phyloP scores from a whole-genome alignment of 352 stramenopile genomes.

The Globisporangium sylvaticum region DNA sequence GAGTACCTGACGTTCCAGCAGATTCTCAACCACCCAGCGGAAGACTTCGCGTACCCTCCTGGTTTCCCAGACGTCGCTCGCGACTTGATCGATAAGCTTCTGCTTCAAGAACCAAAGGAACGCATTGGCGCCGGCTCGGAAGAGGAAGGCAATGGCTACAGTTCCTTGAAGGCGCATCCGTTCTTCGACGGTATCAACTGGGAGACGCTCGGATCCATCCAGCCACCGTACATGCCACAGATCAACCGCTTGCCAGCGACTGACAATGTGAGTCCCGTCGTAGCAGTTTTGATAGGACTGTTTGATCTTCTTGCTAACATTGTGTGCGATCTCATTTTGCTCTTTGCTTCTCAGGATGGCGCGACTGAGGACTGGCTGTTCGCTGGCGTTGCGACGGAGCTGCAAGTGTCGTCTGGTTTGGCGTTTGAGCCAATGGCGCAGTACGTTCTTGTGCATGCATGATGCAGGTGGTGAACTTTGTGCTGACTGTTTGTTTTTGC shows the following conservation, averaged over 20 bases:
- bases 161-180: constrained; percentile 62
- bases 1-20: constrained; percentile 91
- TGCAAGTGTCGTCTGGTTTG: constrained; percentile 83
- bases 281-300: neutral
- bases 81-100: constrained; percentile 76
- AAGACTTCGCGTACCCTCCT: constrained; percentile 70
- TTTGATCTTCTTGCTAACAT: neutral
- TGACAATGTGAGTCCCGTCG: constrained; percentile 46
- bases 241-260: constrained; percentile 56
- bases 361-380: constrained; percentile 88
- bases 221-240: constrained; percentile 60
- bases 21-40: constrained; percentile 81
- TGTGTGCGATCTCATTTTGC: neutral
- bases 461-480: neutral
- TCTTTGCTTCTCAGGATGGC: constrained; percentile 49
- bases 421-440: constrained; percentile 57
- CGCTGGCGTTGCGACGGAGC: constrained; percentile 78
- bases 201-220: constrained; percentile 41
- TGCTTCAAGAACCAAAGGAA: constrained; percentile 66
- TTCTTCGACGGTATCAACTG: constrained; percentile 86
- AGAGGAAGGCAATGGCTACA: constrained; percentile 76
- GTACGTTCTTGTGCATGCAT: constrained; percentile 29
- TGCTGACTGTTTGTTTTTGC: neutral
- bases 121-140: constrained; percentile 70
- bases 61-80: constrained; percentile 54